These are phyloP conservation scores for Giardia duodenalis DNA, from an alignment of 208 protist genomes.

Conservation along the genomic window DNA sequence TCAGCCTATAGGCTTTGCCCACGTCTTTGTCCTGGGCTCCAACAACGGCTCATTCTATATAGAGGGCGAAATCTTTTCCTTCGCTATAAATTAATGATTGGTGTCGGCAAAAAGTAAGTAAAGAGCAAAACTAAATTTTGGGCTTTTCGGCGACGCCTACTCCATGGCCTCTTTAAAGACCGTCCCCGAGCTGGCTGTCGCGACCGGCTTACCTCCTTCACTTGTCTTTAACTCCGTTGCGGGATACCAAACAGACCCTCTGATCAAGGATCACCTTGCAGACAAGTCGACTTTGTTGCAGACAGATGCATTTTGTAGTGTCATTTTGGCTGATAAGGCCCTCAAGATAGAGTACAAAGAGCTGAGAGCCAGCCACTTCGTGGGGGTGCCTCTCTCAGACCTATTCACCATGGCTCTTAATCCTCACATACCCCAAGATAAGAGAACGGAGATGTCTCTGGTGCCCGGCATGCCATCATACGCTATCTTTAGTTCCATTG, in stretches of 20 bases:
- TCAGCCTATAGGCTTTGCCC: neutral
- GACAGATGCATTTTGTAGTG: too few species aligned
- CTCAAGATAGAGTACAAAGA: too few species aligned
- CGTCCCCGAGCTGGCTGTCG: neutral
- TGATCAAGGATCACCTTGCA: too few species aligned
- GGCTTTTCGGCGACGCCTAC: neutral
- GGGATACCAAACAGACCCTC: too few species aligned
- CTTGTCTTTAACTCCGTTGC: neutral
- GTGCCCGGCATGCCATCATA: neutral
- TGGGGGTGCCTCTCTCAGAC: neutral
- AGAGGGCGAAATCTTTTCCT: neutral
- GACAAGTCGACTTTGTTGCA: too few species aligned
- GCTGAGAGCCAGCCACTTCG: neutral
- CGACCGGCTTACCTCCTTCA: neutral
- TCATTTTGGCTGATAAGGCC: too few species aligned
- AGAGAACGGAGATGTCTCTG: neutral
- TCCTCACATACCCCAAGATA: neutral
- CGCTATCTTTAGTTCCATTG: neutral
- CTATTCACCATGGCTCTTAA: neutral
- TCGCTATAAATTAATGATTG: neutral
- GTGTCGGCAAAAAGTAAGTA: too few species aligned
- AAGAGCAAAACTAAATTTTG: neutral
- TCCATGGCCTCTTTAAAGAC: neutral
- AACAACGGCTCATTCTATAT: neutral
- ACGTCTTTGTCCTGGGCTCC: neutral